Percentiles rank a stretch among this genome's conserved stretches.
Evolutionary conservation across 2,329 filamentous ascomycete genomes (phyloP).

Genomic region (Penicillium sclerotigenum): DNA sequence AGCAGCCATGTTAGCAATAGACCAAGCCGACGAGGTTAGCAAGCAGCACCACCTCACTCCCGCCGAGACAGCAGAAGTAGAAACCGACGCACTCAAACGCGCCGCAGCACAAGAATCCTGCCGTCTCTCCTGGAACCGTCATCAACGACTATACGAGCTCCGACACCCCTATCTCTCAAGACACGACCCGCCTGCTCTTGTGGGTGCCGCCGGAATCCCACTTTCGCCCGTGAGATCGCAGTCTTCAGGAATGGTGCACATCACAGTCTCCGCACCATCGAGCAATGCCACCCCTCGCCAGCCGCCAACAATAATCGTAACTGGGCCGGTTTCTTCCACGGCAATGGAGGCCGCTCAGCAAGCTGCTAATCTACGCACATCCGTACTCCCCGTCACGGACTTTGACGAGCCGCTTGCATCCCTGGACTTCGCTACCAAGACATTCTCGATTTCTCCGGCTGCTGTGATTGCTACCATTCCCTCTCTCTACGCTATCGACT

Average conservation of each 20-base stretch:
- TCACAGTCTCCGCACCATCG: constrained; percentile 39
- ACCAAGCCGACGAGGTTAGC: constrained; percentile 43
- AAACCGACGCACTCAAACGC: constrained; percentile 43
- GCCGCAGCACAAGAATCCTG: constrained; percentile 48
- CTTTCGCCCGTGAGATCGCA: constrained; percentile 32
- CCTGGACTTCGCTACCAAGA: constrained; percentile 44
- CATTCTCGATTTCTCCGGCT: constrained; percentile 41
- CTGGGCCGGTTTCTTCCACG: constrained; percentile 37
- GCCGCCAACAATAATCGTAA: constrained; percentile 39
- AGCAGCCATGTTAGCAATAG: constrained; percentile 49
- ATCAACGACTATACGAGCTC: constrained; percentile 44
- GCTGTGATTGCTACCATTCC: constrained; percentile 43
- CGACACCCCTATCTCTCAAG: constrained; percentile 44
- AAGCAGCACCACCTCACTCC: constrained; percentile 41
- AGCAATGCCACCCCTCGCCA: constrained; percentile 23
- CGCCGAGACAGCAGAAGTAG: constrained; percentile 41
- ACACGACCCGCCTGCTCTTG: constrained; percentile 27
- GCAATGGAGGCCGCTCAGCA: constrained; percentile 33
- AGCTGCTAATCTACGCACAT: constrained; percentile 36
- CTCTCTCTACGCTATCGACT: constrained; percentile 49
- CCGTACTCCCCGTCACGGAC: constrained; percentile 41
- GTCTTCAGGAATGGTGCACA: constrained; percentile 39
- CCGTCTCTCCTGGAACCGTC: constrained; percentile 44
- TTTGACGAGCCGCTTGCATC: constrained; percentile 40
- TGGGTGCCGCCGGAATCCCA: constrained; percentile 36